phyloP scores from a whole-genome alignment of 257 asterid species.

The Osmanthus fragrans region DNA sequence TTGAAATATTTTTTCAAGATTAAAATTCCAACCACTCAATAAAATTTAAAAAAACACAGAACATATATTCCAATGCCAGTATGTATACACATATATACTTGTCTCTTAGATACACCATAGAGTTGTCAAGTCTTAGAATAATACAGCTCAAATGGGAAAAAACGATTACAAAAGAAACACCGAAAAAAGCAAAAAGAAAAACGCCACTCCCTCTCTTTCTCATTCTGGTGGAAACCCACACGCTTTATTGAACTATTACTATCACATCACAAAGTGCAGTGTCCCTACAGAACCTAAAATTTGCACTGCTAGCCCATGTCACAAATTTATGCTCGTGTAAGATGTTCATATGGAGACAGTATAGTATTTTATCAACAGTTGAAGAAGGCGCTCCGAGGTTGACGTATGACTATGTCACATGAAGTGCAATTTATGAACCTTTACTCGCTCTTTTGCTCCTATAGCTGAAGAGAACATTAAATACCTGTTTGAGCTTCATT shows the following conservation, averaged over 20 bases:
- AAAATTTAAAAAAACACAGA: not conserved
- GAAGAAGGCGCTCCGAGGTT: not conserved
- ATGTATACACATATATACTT: not conserved
- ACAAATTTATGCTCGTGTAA: not conserved
- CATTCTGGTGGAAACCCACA: not conserved
- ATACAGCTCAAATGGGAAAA: slow-evolving; percentile 5
- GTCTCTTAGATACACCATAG: not conserved
- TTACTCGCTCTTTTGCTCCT: not conserved
- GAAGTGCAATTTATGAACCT: no score
- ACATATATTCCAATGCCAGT: not conserved
- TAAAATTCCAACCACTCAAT: not conserved
- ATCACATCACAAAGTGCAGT: not conserved
- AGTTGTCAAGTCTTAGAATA: slow-evolving; percentile 18
- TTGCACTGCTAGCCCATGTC: slow-evolving; percentile 6
- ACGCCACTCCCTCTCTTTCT: not conserved
- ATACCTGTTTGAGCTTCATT: no score
- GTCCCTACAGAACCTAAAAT: slow-evolving; percentile 1
- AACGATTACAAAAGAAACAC: not conserved
- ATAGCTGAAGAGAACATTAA: not conserved
- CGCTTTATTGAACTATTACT: not conserved
- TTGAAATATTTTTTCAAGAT: not conserved
- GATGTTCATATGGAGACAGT: not conserved
- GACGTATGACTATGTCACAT: not conserved
- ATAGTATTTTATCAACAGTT: not conserved
- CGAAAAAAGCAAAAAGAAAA: not conserved